Evolutionary conservation across 1,139 yeast species (phyloP).

Genomic region (Taphrina pruni): DNA sequence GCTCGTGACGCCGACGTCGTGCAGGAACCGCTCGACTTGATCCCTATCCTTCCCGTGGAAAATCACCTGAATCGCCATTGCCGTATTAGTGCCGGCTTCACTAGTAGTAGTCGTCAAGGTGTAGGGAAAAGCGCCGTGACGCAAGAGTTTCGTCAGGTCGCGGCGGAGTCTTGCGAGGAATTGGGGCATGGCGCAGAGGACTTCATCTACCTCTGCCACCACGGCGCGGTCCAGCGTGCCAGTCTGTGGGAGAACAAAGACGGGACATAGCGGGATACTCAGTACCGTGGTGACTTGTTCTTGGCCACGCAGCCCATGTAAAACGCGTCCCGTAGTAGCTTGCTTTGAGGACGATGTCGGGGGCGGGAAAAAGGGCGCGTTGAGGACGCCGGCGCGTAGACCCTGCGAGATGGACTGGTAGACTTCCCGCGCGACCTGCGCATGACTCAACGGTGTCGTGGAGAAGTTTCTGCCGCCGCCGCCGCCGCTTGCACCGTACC

Average conservation of each 20-base stretch:
- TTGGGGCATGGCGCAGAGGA: slow-evolving; percentile 18
- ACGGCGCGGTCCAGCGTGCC: slow-evolving; percentile 19
- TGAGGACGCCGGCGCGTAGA: slow-evolving; percentile 33
- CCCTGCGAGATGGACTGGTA: slow-evolving; percentile 33
- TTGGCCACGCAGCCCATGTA: slow-evolving; percentile 6
- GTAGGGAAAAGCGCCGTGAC: slow-evolving; percentile 18
- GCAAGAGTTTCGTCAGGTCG: slow-evolving; percentile 9
- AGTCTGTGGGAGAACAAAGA: slow-evolving; percentile 8
- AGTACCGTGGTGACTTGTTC: slow-evolving; percentile 10
- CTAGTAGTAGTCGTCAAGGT: background rate
- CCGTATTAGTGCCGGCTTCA: background rate
- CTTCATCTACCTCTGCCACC: slow-evolving; percentile 20
- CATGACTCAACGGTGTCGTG: slow-evolving; percentile 30
- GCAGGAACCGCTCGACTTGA: slow-evolving; percentile 27
- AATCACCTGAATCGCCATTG: slow-evolving; percentile 6
- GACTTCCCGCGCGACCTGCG: slow-evolving; percentile 37
- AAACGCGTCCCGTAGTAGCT: background rate
- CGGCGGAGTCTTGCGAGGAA: slow-evolving; percentile 32
- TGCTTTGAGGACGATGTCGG: background rate
- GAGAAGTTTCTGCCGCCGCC: slow-evolving; percentile 3
- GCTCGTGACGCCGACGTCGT: slow-evolving; percentile 21
- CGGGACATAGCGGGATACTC: slow-evolving; percentile 19
- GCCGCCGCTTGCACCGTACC: slow-evolving; percentile 1
- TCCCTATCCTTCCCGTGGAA: slow-evolving; percentile 25
- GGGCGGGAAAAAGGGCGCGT: slow-evolving; percentile 25